These are phyloP conservation scores for Termitomyces sp. DNA, from an alignment of 768 basidiomycete species.

Conservation along the genomic window DNA sequence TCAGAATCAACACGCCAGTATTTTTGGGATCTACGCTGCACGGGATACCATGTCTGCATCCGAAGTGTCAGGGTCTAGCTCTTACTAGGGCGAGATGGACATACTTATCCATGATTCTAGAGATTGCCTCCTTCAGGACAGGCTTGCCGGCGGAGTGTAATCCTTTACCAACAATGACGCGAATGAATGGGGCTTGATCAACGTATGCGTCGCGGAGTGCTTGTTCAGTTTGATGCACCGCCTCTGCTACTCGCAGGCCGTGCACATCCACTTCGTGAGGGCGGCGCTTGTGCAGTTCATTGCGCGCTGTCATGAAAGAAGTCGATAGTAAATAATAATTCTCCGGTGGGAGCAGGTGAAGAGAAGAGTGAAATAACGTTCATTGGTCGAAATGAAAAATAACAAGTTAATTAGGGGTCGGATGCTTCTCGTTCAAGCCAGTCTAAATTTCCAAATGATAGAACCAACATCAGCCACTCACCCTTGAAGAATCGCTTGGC, in stretches of 20 bases:
- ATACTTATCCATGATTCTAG: conserved; percentile 69
- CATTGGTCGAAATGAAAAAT: neutral
- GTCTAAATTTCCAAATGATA: neutral
- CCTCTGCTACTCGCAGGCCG: conserved; percentile 44
- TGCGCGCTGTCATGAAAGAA: conserved; percentile 29
- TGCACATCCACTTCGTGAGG: conserved; percentile 45
- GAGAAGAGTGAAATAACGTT: neutral
- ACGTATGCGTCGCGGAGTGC: conserved; percentile 36
- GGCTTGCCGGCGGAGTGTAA: conserved; percentile 72
- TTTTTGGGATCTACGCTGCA: conserved; percentile 75
- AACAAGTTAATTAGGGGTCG: neutral
- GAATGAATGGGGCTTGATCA: conserved; percentile 29
- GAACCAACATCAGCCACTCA: conserved; percentile 21
- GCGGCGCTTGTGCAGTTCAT: conserved; percentile 27
- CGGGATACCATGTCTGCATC: conserved; percentile 56
- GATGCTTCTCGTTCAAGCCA: neutral
- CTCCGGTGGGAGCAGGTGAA: neutral
- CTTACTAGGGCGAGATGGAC: conserved; percentile 1
- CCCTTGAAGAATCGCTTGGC: conserved; percentile 42
- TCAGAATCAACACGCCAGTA: conserved; percentile 65
- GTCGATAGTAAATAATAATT: neutral
- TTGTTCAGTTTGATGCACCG: conserved; percentile 39
- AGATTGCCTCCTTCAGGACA: conserved; percentile 80
- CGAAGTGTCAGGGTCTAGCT: neutral
- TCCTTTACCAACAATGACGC: conserved; percentile 70